phyloP scores from a whole-genome alignment of 768 basidiomycete species.

The Boletus vermiculosoides region DNA sequence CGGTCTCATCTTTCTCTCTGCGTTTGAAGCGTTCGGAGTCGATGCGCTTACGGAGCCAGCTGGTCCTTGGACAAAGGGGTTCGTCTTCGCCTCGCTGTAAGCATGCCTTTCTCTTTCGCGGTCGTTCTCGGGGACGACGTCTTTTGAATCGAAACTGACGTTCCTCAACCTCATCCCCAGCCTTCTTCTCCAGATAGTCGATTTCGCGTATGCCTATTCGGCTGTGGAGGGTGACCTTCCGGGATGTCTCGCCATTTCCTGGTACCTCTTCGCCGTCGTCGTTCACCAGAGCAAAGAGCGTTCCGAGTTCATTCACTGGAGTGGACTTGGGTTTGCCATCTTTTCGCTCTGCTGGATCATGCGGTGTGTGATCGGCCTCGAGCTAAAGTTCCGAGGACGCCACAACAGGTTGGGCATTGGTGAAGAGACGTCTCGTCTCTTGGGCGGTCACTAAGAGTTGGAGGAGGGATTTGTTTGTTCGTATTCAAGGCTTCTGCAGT shows the following conservation, averaged over 20 bases:
- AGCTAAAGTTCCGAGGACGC: constrained; percentile 35
- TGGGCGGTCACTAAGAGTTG: constrained; percentile 25
- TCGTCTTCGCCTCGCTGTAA: constrained; percentile 58
- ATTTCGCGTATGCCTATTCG: constrained; percentile 66
- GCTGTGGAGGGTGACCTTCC: constrained; percentile 65
- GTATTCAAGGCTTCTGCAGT: background rate
- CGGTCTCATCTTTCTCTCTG: constrained; percentile 51
- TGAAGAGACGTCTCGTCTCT: constrained; percentile 32
- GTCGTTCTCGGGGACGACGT: background rate
- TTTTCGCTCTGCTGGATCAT: constrained; percentile 62
- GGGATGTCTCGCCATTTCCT: constrained; percentile 64
- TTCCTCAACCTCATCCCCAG: constrained; percentile 21
- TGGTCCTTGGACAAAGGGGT: constrained; percentile 59
- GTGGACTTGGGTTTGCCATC: constrained; percentile 60
- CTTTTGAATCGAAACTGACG: background rate
- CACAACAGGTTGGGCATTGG: constrained; percentile 33
- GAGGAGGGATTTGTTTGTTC: background rate
- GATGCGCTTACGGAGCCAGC: constrained; percentile 51
- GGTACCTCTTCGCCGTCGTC: constrained; percentile 66
- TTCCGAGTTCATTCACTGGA: constrained; percentile 64
- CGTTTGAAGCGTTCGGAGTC: constrained; percentile 61
- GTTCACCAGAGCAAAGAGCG: constrained; percentile 43
- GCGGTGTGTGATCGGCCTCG: constrained; percentile 48
- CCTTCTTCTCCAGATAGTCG: constrained; percentile 56
- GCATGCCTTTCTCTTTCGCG: background rate